phyloP scores from a whole-genome alignment of 352 stramenopile species.

The Poterioochromonas sp. region DNA sequence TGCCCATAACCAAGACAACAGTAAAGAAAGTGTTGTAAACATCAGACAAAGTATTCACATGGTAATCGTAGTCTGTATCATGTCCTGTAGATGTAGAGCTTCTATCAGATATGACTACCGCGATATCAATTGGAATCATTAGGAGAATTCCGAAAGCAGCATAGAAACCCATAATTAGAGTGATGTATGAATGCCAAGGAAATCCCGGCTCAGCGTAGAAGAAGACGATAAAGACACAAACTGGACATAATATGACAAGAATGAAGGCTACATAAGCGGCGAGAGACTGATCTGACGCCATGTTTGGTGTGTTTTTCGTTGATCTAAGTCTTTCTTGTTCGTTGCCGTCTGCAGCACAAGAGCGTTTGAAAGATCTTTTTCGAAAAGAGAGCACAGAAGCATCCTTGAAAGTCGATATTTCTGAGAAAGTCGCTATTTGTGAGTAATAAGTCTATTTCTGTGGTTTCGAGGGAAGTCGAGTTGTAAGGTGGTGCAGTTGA shows the following conservation, averaged over 20 bases:
- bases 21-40: constrained; percentile 4
- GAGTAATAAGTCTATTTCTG: no score
- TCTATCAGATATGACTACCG: background rate
- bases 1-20: background rate
- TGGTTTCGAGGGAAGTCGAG: no score
- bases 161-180: background rate
- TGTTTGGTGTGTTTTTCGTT: no score
- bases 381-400: no score
- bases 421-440: no score
- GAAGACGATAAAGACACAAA: background rate
- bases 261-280: background rate
- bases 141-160: constrained; percentile 11
- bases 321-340: no score
- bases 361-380: no score
- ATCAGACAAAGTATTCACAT: background rate
- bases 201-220: constrained; percentile 23
- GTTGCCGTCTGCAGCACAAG: no score
- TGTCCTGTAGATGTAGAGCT: background rate
- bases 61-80: background rate
- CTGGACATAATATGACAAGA: background rate
- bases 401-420: no score
- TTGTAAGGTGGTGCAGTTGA: no score
- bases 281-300: background rate
- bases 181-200: constrained; percentile 23
- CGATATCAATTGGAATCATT: constrained; percentile 20